A percentile compares a stretch with the other conserved stretches of the same genome.
These are phyloP conservation scores for Nicotiana attenuata DNA, from an alignment of 257 asterid genomes.

Conservation along the genomic window DNA sequence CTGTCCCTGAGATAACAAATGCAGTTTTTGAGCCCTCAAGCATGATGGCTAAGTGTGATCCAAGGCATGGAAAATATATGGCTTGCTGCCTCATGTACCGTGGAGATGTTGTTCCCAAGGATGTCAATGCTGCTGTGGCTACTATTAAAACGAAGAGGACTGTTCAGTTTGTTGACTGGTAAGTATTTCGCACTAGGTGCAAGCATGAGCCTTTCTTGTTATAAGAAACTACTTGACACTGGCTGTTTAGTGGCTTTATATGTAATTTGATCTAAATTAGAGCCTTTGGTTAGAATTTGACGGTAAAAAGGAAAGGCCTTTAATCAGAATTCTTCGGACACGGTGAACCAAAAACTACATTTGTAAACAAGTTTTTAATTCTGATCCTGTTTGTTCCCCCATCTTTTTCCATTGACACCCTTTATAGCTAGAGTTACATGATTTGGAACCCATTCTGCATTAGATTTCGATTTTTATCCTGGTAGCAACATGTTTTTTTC, in stretches of 20 bases:
- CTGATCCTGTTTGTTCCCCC: not conserved
- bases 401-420: not conserved
- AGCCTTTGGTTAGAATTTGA: not conserved
- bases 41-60: slow-evolving; percentile 97
- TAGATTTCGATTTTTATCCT: not conserved
- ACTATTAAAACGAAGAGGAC: slow-evolving; percentile 87
- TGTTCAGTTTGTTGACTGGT: slow-evolving; percentile 94
- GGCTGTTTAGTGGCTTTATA: not conserved
- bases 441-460: not conserved
- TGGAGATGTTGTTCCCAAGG: slow-evolving; percentile 93
- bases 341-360: not conserved
- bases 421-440: not conserved
- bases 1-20: slow-evolving; percentile 85
- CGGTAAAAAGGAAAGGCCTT: not conserved
- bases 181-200: slow-evolving; percentile 19
- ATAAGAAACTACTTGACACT: not conserved
- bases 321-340: not conserved
- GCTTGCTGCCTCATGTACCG: slow-evolving; percentile 98
- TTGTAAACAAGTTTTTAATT: not conserved
- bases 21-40: slow-evolving; percentile 90
- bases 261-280: not conserved
- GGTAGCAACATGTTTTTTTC: not conserved
- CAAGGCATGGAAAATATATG: slow-evolving; percentile 92
- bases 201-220: not conserved
- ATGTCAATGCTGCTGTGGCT: slow-evolving; percentile 90